Evolutionary conservation across 192 early-diverging fungal species (phyloP).

Genomic region (Linnemannia zychae): DNA sequence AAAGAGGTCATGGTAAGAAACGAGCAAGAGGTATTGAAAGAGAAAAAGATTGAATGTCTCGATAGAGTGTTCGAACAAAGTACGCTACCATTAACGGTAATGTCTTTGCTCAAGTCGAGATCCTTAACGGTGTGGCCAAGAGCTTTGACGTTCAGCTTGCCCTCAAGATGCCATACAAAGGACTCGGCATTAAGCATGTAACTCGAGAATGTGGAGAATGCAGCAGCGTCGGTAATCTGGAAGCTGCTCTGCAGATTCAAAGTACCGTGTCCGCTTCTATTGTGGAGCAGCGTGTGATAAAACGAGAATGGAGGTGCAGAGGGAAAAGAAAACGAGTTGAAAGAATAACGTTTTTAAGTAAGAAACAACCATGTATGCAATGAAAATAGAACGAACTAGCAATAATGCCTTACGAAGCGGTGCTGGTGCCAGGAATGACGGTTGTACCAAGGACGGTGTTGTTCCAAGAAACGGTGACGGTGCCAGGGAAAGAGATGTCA

Average conservation of each 20-base stretch:
- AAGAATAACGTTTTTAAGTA: too few relatives aligned
- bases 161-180: slow-evolving; percentile 63
- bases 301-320: too few relatives aligned
- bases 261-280: slow-evolving; percentile 20
- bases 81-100: slow-evolving; percentile 59
- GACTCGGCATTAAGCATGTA: slow-evolving; percentile 61
- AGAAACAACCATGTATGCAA: too few relatives aligned
- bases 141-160: slow-evolving; percentile 58
- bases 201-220: slow-evolving; percentile 61
- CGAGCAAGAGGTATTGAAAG: too few relatives aligned
- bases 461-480: slow-evolving; percentile 55
- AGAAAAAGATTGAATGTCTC: not conserved
- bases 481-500: slow-evolving; percentile 54
- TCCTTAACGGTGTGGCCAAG: slow-evolving; percentile 58
- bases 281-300: too few relatives aligned
- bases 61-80: too few relatives aligned
- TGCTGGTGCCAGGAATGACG: slow-evolving; percentile 14
- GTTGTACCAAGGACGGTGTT: slow-evolving; percentile 27
- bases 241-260: slow-evolving; percentile 41
- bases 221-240: slow-evolving; percentile 51
- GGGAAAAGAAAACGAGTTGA: too few relatives aligned
- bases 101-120: slow-evolving; percentile 63
- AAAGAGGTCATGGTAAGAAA: not conserved
- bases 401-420: slow-evolving; percentile 10
- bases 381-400: too few relatives aligned